These are phyloP conservation scores for Vigna hirtella DNA, from an alignment of 306 rosid genomes.

Conservation along the genomic window DNA sequence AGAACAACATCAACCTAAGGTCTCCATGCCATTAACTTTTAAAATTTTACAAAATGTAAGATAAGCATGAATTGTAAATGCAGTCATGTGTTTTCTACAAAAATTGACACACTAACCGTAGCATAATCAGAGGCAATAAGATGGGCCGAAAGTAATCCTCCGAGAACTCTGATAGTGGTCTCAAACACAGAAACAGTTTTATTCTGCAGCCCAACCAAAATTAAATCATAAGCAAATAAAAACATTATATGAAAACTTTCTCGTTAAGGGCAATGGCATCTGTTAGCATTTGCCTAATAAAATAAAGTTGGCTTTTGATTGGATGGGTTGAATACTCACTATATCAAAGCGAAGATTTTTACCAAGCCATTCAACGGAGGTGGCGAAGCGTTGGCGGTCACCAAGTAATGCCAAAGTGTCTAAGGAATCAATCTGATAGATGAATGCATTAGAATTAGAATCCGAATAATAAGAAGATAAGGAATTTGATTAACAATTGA, in stretches of 20 bases:
- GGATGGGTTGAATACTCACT: slow-evolving; percentile 61
- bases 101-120: slow-evolving; percentile 59
- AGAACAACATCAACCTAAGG: not conserved
- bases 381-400: slow-evolving; percentile 67
- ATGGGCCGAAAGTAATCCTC: slow-evolving; percentile 95
- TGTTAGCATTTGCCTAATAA: too few species aligned
- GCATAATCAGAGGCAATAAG: slow-evolving; percentile 88
- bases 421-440: slow-evolving; percentile 79
- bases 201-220: slow-evolving; percentile 65
- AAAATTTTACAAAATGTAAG: slow-evolving; percentile 1
- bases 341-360: slow-evolving; percentile 92
- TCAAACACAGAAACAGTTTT: slow-evolving; percentile 93
- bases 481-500: not conserved
- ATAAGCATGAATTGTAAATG: not conserved
- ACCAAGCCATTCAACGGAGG: slow-evolving; percentile 98
- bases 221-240: not conserved
- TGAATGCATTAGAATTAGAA: not conserved
- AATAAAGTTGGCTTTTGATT: too few species aligned
- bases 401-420: slow-evolving; percentile 94
- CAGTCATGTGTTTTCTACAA: not conserved
- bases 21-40: not conserved
- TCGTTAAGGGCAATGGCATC: too few species aligned
- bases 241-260: too few species aligned
- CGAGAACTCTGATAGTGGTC: slow-evolving; percentile 88
- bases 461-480: not conserved